Conservation (phyloP, 768 basidiomycete genomes). For the Tricholoma matsutake region DNA sequence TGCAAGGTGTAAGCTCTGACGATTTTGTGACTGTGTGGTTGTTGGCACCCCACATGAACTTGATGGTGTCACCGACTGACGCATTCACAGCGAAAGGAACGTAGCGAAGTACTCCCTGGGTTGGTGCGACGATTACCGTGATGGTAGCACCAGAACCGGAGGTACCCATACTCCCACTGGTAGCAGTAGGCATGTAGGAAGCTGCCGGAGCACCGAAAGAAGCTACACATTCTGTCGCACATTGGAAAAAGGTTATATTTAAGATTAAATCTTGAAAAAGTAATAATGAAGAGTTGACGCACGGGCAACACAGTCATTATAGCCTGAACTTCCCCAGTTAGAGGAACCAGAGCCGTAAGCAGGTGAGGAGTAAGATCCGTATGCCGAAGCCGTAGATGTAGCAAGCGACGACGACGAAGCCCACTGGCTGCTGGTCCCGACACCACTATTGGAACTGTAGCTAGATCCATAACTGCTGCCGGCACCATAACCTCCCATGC, state of each 20-base stretch:
- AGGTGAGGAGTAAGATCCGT: conserved; percentile 35
- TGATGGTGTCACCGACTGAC: conserved; percentile 72
- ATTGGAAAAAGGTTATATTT: conserved; percentile 3
- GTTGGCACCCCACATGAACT: conserved; percentile 76
- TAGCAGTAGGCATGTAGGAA: conserved; percentile 33
- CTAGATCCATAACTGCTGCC: conserved; percentile 13
- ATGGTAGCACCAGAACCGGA: conserved; percentile 57
- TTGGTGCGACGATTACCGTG: conserved; percentile 77
- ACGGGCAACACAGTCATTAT: conserved; percentile 72
- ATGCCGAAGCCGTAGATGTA: conserved; percentile 24
- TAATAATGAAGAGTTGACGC: too few species aligned
- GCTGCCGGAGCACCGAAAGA: conserved; percentile 44
- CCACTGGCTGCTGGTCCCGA: neutral
- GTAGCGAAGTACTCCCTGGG: conserved; percentile 71
- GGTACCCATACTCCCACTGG: conserved; percentile 29
- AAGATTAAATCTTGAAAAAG: too few species aligned
- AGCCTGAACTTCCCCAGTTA: conserved; percentile 55
- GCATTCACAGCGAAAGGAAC: conserved; percentile 76
- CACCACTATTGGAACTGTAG: neutral
- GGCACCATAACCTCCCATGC: conserved; percentile 21
- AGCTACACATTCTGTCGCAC: conserved; percentile 59
- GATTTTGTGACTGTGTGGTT: conserved; percentile 84
- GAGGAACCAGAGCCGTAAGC: conserved; percentile 62
- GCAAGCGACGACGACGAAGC: conserved; percentile 11
- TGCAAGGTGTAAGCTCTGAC: conserved; percentile 65